Evolutionary conservation across 495 filamentous ascomycete genomes (phyloP).

Genomic region (Hypoxylon rickii): DNA sequence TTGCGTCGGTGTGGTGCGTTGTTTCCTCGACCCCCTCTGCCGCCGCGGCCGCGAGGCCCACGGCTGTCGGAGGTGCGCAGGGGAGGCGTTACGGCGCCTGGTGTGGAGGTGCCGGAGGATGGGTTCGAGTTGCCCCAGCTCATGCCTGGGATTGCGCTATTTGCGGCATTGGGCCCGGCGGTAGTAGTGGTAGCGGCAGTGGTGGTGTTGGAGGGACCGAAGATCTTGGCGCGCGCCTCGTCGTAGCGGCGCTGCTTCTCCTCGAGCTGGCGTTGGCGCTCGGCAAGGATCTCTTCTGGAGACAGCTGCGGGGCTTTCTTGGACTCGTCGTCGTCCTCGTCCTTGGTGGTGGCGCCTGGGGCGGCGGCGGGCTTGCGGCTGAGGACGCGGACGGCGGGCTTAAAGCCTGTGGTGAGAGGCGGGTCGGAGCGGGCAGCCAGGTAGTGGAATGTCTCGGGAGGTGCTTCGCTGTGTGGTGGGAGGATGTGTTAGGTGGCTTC

Average conservation of each 20-base stretch:
- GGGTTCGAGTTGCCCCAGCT: slow-evolving; percentile 60
- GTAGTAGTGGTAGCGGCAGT: not conserved
- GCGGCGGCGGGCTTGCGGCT: slow-evolving; percentile 74
- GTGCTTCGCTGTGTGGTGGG: slow-evolving; percentile 35
- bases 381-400: slow-evolving; percentile 78
- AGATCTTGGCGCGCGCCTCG: slow-evolving; percentile 81
- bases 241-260: slow-evolving; percentile 90
- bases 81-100: slow-evolving; percentile 66
- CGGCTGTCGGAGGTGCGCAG: slow-evolving; percentile 53
- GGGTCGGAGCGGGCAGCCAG: slow-evolving; percentile 64
- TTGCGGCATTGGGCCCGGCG: not conserved
- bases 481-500: not conserved
- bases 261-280: slow-evolving; percentile 75
- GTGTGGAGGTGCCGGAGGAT: slow-evolving; percentile 47
- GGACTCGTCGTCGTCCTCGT: slow-evolving; percentile 71
- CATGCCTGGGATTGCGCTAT: slow-evolving; percentile 42
- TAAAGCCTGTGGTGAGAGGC: slow-evolving; percentile 80
- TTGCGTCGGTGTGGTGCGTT: slow-evolving; percentile 22
- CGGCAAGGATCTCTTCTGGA: slow-evolving; percentile 70
- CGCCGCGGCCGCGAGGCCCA: slow-evolving; percentile 21
- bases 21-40: slow-evolving; percentile 18
- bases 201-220: slow-evolving; percentile 52
- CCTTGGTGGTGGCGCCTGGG: slow-evolving; percentile 51
- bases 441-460: slow-evolving; percentile 71
- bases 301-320: slow-evolving; percentile 62